Percentiles rank a stretch among this genome's conserved stretches.
Conservation (phyloP, 73 alveolate species). For the Paramecium sexaurelia region DNA sequence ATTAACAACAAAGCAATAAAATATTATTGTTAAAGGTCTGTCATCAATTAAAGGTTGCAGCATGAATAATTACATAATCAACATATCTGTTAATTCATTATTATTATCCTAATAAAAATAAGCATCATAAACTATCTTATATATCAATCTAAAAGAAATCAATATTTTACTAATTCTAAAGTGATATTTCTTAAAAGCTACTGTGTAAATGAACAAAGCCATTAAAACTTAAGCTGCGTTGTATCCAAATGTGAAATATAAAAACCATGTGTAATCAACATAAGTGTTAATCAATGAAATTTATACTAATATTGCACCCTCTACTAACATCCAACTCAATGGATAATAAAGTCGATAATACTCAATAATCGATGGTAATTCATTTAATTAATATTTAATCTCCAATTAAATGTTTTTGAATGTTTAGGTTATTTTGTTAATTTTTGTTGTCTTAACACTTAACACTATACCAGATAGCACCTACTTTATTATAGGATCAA, state of each 20-base stretch:
- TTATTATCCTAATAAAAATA: background rate
- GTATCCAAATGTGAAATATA: background rate
- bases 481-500: background rate
- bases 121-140: slow-evolving; percentile 6
- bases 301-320: slow-evolving; percentile 25
- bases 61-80: slow-evolving; percentile 45
- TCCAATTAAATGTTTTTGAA: slow-evolving; percentile 2
- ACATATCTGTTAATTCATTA: slow-evolving; percentile 26
- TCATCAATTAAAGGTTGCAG: slow-evolving; percentile 27
- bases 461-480: background rate
- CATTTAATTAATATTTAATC: background rate
- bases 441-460: background rate
- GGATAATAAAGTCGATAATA: background rate
- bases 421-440: background rate
- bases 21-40: slow-evolving; percentile 2
- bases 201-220: background rate
- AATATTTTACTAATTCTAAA: background rate
- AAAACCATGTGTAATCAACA: slow-evolving; percentile 4
- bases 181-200: background rate
- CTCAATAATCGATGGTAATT: background rate
- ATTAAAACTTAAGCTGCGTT: background rate
- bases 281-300: background rate
- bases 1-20: background rate
- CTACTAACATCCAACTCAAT: slow-evolving; percentile 27
- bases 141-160: background rate